Conservation (phyloP, 345 rosid genomes). For the Stellera chamaejasme region DNA sequence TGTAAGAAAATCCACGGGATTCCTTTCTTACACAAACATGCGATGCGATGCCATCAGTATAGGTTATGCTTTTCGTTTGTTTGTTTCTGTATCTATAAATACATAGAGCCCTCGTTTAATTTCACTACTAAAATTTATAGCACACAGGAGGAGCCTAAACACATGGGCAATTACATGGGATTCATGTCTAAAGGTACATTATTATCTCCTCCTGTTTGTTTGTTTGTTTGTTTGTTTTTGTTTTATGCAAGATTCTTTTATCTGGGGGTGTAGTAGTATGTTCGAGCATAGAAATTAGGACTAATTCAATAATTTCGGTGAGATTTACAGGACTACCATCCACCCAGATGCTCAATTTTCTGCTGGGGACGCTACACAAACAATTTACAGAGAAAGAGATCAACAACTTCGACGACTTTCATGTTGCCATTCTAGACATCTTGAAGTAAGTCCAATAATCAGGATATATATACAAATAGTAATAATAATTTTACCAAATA, state of each 20-base stretch:
- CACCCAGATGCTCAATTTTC: constrained; percentile 45
- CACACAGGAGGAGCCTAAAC: constrained; percentile 1
- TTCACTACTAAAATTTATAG: not conserved
- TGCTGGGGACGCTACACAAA: constrained; percentile 51
- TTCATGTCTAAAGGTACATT: constrained; percentile 50
- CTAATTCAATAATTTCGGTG: not conserved
- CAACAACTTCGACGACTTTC: constrained; percentile 55
- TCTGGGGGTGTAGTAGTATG: no score
- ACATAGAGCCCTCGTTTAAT: not conserved
- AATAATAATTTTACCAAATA: no score
- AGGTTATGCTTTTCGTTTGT: not conserved
- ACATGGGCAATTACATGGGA: constrained; percentile 57
- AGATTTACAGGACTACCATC: constrained; percentile 39
- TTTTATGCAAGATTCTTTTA: not conserved
- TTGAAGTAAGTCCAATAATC: constrained; percentile 39
- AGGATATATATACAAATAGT: no score
- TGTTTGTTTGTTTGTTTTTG: no score
- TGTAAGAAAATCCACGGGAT: constrained; percentile 5
- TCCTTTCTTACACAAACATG: constrained; percentile 25
- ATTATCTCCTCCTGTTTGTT: no score
- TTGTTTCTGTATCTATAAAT: not conserved
- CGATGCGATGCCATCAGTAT: no score
- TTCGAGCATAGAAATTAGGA: no score
- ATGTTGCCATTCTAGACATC: constrained; percentile 61
- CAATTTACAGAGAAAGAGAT: constrained; percentile 49